Base-by-base conservation (phyloP, 202 grass and related monocot genomes). In the Schoenoplectus tabernaemontani region DNA sequence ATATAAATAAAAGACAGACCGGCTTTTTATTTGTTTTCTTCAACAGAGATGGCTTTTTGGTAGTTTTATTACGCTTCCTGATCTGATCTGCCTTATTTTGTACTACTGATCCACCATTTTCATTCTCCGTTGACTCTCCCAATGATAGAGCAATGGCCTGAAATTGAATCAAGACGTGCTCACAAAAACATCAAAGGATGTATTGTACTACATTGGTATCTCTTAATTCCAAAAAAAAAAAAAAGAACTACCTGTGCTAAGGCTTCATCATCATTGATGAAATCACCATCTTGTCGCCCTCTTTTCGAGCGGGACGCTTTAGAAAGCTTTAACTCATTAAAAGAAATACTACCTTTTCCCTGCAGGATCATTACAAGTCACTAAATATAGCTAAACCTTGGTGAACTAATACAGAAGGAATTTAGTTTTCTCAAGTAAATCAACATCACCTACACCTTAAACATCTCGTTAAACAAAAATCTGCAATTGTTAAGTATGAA, bases 61-160 rank as follows among this genome's bases (percentile, higher is more conserved):
- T 48, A 44, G 43, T 69, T 68, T 13, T 79, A 28, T 76, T 47
- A 36, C 83, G 84, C 64, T 87, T 90, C 48, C 81, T 83, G 24
- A 47, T 17, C 10, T 69, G 62, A 67, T 63, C 75, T 65, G 68
- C 58, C 65, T 86, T 83, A 73, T 26, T 86, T 77, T 30, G 63
- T 79, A 82, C 82, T 2, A 17, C 15, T 81, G 38, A 47, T 54
- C 53, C 77, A 12, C 84, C 80, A 83, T 76, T 70, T 87, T 86
- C n/a, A 53, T 26, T 83, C 57, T 86, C 78, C 51, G 64, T 77
- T 83, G 79, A 26, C 62, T 78, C 88, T 64, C 34, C 84, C 38
- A 92, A 37, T 77, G 91, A 95, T 48, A 98, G 86, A 81, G 88
- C 90, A 85, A 95, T 95, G 10, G 96, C 96, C 96, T 98, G 83